Evolutionary conservation across 2,329 filamentous ascomycete genomes (phyloP).

Genomic region (Cytospora piceae): DNA sequence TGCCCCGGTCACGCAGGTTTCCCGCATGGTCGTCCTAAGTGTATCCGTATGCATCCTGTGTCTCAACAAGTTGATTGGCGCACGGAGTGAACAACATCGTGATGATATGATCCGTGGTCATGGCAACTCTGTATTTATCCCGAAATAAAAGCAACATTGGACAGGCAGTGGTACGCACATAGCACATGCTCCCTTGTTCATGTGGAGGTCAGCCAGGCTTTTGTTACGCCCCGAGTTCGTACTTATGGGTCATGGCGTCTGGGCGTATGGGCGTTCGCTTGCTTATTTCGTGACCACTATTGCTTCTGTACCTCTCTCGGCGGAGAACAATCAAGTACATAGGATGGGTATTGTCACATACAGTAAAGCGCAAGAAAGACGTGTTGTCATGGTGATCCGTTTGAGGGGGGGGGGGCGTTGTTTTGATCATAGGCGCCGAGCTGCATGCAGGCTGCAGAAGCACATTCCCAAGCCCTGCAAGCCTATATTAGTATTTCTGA

Average conservation of each 20-base stretch:
- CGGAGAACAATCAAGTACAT: neutral
- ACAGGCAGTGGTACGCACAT: neutral
- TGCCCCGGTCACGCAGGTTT: neutral
- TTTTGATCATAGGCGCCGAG: constrained; percentile 17
- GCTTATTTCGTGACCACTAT: neutral
- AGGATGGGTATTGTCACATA: neutral
- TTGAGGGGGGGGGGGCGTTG: neutral
- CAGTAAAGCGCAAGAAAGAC: neutral
- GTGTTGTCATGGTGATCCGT: constrained; percentile 27
- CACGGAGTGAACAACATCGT: constrained; percentile 7
- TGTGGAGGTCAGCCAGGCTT: constrained; percentile 6
- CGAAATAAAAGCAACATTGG: neutral
- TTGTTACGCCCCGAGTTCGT: neutral
- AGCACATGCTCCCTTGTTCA: neutral
- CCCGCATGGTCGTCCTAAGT: neutral
- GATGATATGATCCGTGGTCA: neutral
- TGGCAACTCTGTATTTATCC: neutral
- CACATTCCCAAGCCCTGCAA: constrained; percentile 10
- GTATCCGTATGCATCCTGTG: neutral
- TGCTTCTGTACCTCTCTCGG: neutral
- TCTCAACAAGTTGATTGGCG: constrained; percentile 17
- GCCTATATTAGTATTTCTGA: neutral
- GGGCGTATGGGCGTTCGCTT: neutral
- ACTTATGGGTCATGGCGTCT: neutral
- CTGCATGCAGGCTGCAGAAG: constrained; percentile 27